Evolutionary conservation across 768 basidiomycete species (phyloP).

Genomic region (Tylopilus sp.): DNA sequence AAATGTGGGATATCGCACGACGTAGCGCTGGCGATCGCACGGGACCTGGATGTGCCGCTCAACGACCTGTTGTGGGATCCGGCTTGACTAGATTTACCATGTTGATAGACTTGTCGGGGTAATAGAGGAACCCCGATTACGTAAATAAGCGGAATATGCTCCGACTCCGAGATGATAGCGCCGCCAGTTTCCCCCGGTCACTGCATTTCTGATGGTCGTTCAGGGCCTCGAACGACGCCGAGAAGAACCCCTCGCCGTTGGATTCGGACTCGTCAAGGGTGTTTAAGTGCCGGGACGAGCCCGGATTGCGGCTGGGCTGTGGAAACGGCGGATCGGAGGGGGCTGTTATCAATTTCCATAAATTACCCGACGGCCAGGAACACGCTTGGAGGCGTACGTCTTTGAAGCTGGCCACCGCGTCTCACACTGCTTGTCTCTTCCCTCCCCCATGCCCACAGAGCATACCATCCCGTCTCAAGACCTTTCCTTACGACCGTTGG

Average conservation of each 20-base stretch:
- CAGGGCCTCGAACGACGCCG: no score
- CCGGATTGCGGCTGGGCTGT: not conserved
- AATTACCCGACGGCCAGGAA: slow-evolving; percentile 19
- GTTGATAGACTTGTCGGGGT: no score
- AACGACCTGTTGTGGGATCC: slow-evolving; percentile 64
- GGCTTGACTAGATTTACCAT: not conserved
- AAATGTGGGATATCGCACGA: slow-evolving; percentile 71
- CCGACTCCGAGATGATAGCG: not conserved
- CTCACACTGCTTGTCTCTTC: slow-evolving; percentile 3
- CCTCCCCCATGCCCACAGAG: slow-evolving; percentile 19
- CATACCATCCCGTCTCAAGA: slow-evolving; percentile 10
- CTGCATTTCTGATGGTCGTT: not conserved
- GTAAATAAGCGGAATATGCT: not conserved
- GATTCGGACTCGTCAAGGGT: not conserved
- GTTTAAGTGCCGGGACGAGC: not conserved
- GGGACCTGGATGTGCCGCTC: slow-evolving; percentile 53
- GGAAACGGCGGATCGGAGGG: no score
- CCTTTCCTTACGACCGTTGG: slow-evolving; percentile 14
- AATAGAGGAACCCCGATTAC: not conserved
- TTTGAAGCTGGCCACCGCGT: not conserved
- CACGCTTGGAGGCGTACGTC: not conserved
- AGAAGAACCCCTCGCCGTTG: not conserved
- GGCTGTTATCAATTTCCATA: slow-evolving; percentile 11
- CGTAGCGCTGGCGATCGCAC: slow-evolving; percentile 50
- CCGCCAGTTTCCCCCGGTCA: not conserved